phyloP scores from a whole-genome alignment of 2,329 filamentous ascomycete species.

The Cladorrhinum sp. region DNA sequence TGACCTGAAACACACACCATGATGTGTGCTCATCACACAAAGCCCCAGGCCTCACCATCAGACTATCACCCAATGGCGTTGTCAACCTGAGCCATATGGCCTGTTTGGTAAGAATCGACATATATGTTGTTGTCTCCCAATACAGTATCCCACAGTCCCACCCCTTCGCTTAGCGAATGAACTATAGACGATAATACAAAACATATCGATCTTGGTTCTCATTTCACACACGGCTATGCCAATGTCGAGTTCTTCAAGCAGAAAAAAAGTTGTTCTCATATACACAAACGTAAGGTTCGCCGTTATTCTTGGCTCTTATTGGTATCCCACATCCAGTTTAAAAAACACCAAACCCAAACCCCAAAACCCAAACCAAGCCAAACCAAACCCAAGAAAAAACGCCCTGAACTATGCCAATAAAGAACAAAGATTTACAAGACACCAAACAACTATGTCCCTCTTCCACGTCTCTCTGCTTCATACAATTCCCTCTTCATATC shows the following conservation, averaged over 20 bases:
- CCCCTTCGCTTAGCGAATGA: no score
- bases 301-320: background rate
- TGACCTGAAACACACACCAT: background rate
- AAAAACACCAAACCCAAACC: background rate
- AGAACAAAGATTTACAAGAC: background rate
- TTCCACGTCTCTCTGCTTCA: constrained; percentile 61
- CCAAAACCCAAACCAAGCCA: background rate
- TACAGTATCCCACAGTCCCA: no score
- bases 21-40: background rate
- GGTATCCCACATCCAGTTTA: background rate
- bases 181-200: no score
- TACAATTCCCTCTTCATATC: constrained; percentile 73
- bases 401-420: constrained; percentile 18
- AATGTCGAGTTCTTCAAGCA: no score
- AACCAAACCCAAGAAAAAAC: constrained; percentile 2
- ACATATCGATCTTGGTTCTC: no score
- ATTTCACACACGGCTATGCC: no score
- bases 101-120: no score
- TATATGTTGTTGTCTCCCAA: no score
- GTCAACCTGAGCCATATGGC: background rate
- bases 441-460: constrained; percentile 29
- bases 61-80: background rate
- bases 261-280: no score
- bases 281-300: no score
- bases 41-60: background rate